phyloP scores from a whole-genome alignment of 1,284 basidiomycete genomes.

The Mycosarcoma maydis region DNA sequence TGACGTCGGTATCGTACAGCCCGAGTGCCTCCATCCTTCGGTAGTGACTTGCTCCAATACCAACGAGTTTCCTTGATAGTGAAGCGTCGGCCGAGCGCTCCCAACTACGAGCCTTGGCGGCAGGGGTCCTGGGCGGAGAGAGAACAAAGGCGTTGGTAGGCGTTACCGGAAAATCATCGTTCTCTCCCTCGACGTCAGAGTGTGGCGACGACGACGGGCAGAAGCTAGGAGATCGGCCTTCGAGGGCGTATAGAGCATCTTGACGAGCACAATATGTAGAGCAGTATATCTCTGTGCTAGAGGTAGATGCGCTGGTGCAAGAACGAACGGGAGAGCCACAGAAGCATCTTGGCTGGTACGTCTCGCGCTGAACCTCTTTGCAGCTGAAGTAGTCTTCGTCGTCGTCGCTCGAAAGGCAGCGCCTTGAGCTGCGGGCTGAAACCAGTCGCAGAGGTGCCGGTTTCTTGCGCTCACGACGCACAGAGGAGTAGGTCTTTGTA shows the following conservation, averaged over 20 bases:
- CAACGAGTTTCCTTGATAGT: slow-evolving; percentile 11
- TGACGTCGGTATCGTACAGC: slow-evolving; percentile 25
- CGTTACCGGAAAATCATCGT: slow-evolving; percentile 32
- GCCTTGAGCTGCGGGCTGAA: slow-evolving; percentile 1
- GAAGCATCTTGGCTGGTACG: slow-evolving; percentile 13
- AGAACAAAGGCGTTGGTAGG: slow-evolving; percentile 31
- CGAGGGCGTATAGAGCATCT: slow-evolving; percentile 32
- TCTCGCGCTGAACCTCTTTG: slow-evolving; percentile 2
- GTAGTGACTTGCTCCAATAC: slow-evolving; percentile 29
- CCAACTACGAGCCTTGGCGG: slow-evolving; percentile 4
- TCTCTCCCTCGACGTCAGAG: slow-evolving; percentile 30
- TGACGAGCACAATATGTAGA: slow-evolving; percentile 23
- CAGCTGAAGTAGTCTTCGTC: slow-evolving; percentile 25
- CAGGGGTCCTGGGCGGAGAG: slow-evolving; percentile 21
- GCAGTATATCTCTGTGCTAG: slow-evolving; percentile 37
- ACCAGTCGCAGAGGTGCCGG: slow-evolving; percentile 18
- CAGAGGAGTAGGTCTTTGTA: slow-evolving; percentile 15
- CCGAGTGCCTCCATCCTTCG: slow-evolving; percentile 36
- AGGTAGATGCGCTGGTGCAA: slow-evolving; percentile 2
- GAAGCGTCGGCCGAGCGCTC: background rate
- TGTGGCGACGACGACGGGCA: slow-evolving; percentile 6
- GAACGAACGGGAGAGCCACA: slow-evolving; percentile 20
- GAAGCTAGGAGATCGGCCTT: slow-evolving; percentile 20
- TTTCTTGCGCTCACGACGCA: slow-evolving; percentile 21
- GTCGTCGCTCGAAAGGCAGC: slow-evolving; percentile 2